phyloP scores from a whole-genome alignment of 805 yeast genomes.

The Teunomyces barrocoloradensis region DNA sequence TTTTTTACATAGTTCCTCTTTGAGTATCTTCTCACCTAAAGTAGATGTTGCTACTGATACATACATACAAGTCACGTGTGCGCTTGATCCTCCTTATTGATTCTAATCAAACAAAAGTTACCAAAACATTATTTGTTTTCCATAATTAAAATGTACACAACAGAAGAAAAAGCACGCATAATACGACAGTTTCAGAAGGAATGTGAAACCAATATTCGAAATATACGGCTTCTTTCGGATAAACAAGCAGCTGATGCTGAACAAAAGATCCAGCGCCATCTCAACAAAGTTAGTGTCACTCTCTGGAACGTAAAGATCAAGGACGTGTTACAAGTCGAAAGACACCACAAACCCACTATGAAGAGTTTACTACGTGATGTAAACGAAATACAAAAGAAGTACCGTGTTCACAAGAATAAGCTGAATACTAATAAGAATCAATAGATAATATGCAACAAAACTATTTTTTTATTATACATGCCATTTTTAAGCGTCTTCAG shows the following conservation, averaged over 20 bases:
- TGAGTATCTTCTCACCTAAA: too few relatives aligned
- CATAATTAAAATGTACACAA: slow-evolving; percentile 16
- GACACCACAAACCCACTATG: slow-evolving; percentile 27
- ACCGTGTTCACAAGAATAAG: background rate
- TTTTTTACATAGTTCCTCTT: too few relatives aligned
- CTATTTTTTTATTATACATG: background rate
- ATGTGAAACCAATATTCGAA: slow-evolving; percentile 17
- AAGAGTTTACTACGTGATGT: slow-evolving; percentile 11
- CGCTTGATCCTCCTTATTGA: background rate
- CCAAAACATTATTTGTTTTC: background rate
- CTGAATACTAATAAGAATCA: background rate
- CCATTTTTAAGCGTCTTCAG: slow-evolving; percentile 62
- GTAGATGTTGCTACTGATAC: too few relatives aligned
- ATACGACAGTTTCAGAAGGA: slow-evolving; percentile 27
- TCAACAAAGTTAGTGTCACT: slow-evolving; percentile 47
- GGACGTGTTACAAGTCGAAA: slow-evolving; percentile 45
- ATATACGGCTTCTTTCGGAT: slow-evolving; percentile 25
- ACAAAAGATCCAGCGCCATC: slow-evolving; percentile 37
- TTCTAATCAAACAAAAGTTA: background rate
- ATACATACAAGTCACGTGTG: background rate
- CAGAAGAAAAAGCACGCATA: slow-evolving; percentile 35
- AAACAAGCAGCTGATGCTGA: slow-evolving; percentile 26
- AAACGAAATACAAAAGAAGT: slow-evolving; percentile 3
- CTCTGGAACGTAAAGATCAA: slow-evolving; percentile 48
- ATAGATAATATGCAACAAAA: background rate